Conservation (phyloP, 2,329 filamentous ascomycete genomes). For the Diaporthe sp. region DNA sequence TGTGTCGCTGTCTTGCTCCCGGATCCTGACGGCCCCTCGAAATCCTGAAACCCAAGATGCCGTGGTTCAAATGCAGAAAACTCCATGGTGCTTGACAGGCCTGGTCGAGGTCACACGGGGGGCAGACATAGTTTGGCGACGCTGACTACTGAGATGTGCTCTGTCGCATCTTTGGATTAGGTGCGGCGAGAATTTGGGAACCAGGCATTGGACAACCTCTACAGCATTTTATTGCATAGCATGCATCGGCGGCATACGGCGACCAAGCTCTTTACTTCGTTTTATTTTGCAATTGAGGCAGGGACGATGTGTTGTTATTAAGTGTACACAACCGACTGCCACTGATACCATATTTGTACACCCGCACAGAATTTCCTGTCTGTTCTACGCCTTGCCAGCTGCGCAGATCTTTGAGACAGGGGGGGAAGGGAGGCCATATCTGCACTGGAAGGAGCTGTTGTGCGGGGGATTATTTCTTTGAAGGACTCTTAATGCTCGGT, state of each 20-base stretch:
- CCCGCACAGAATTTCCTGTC: conserved; percentile 26
- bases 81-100: neutral
- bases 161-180: conserved; percentile 19
- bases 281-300: conserved; percentile 14
- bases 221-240: conserved; percentile 34
- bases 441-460: conserved; percentile 16
- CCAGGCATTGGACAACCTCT: conserved; percentile 20
- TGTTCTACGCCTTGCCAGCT: conserved; percentile 23
- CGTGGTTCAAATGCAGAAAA: neutral
- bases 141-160: conserved; percentile 21
- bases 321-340: conserved; percentile 30
- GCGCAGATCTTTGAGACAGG: conserved; percentile 36
- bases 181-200: conserved; percentile 3
- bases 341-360: conserved; percentile 36
- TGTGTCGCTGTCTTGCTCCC: conserved; percentile 16
- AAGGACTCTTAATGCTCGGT: conserved; percentile 22
- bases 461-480: conserved; percentile 23
- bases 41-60: neutral
- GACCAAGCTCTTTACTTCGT: conserved; percentile 24
- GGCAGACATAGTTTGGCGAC: neutral
- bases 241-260: conserved; percentile 33
- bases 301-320: conserved; percentile 13
- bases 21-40: neutral
- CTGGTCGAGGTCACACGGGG: neutral
- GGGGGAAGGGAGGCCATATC: conserved; percentile 14